Base-by-base conservation (phyloP, 805 yeast genomes). In the Starmerella kuoi region DNA sequence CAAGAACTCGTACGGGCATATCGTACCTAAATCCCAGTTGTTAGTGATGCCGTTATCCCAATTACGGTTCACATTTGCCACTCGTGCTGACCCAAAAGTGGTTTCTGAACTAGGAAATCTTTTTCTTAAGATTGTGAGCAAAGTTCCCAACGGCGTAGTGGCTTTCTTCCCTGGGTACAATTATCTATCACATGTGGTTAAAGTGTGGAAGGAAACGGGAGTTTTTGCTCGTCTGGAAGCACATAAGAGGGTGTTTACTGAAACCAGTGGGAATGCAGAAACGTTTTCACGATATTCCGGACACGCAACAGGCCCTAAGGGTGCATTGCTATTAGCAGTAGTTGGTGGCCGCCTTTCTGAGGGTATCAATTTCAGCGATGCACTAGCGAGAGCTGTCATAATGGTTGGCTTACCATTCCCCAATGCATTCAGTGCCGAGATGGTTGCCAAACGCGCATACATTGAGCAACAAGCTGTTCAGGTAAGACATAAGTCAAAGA, bases 281-380 rank as follows among this genome's bases (percentile, higher is more conserved):
- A 27, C 17, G 5, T 59, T 86, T 14, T 47, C 58, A 1, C 72
- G 68, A 3, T 87, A 79, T 52, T 60, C 76, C 1, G 52, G 60
- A 1, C 55, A 64, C 0, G 48, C 42, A 1, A 20, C 11, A 21
- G 66, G 78, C 9, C 12, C 49, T 2, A 40, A 50, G 0, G 88
- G 91, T 1, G 87, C 93, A 0, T 52, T 81, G 2, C 59, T 87
- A 4, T 64, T 88, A 23, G 76, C 95, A 0, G 94, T 88, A 1
- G 94, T 88, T 14, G 95, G 95, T 1, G 97, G 96, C 0, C 79
- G 79, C 55, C 67, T 87, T 62, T 83, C 94, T 0, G 97, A 87
- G 59, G 97, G 97, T 4, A 88, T 87, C 33, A 87, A 87, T 56
- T 87, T 88, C 58, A 73, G 87, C 9, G 88, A 86, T 55, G 76